A percentile compares a stretch with the other conserved stretches of the same genome.
Conservation (phyloP, 768 basidiomycete genomes). For the Phylloporus sp. region DNA sequence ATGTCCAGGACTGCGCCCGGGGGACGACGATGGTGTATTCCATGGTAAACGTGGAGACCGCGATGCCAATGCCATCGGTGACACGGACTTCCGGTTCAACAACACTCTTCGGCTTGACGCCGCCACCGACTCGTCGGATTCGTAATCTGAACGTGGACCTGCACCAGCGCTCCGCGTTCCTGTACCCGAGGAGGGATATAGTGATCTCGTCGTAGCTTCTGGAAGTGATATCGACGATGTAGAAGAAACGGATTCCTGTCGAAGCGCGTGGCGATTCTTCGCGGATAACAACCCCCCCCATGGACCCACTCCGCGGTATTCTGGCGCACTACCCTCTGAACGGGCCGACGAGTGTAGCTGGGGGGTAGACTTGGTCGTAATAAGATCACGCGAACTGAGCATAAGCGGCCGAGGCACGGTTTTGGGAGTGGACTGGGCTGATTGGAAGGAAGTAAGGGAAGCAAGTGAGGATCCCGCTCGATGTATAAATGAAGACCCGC, state of each 20-base stretch:
- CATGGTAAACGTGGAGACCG: constrained; percentile 34
- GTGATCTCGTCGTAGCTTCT: constrained; percentile 37
- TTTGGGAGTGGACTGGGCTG: constrained; percentile 38
- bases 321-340: constrained; percentile 36
- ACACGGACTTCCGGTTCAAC: constrained; percentile 63
- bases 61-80: constrained; percentile 64
- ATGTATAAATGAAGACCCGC: constrained; percentile 29
- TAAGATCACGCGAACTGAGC: constrained; percentile 48
- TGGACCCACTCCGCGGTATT: constrained; percentile 30
- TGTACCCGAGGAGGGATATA: constrained; percentile 20
- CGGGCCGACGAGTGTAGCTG: constrained; percentile 21
- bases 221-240: constrained; percentile 60
- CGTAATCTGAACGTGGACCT: constrained; percentile 45
- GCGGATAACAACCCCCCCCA: constrained; percentile 46
- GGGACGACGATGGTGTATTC: constrained; percentile 37
- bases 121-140: constrained; percentile 45
- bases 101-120: constrained; percentile 52
- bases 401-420: constrained; percentile 64
- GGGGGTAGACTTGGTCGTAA: constrained; percentile 31
- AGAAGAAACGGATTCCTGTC: constrained; percentile 60
- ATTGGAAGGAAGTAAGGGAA: constrained; percentile 41
- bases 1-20: constrained; percentile 27
- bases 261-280: constrained; percentile 34
- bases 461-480: constrained; percentile 39
- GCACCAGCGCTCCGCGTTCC: constrained; percentile 16